Percentiles rank a stretch among this genome's conserved stretches.
These are phyloP conservation scores for Cladosporium sp. DNA, from an alignment of 2,329 filamentous ascomycete species.

Conservation along the genomic window DNA sequence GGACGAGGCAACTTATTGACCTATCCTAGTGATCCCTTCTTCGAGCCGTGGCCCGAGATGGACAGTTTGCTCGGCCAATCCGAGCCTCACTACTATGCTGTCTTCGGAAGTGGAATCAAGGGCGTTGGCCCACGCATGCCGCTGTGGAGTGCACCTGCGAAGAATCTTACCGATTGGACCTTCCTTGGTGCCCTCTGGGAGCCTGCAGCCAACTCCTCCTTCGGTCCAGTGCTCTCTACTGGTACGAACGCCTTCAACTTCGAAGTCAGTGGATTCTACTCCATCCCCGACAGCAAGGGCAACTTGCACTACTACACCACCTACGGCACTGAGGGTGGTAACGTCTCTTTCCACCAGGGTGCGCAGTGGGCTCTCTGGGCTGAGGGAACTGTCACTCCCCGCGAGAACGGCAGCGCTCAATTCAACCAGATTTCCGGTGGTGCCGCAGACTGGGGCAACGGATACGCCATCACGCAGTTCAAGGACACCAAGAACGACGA, in stretches of 20 bases:
- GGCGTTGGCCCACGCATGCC: constrained; percentile 51
- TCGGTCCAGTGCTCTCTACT: constrained; percentile 46
- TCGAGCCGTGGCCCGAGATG: constrained; percentile 43
- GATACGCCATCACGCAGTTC: constrained; percentile 51
- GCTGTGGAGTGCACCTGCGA: constrained; percentile 49
- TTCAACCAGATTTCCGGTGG: constrained; percentile 50
- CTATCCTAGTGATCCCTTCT: constrained; percentile 37
- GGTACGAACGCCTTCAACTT: constrained; percentile 52
- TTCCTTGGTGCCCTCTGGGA: constrained; percentile 52
- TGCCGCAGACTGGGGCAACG: constrained; percentile 47
- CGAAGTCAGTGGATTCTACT: constrained; percentile 53
- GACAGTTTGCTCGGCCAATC: constrained; percentile 44
- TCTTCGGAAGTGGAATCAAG: constrained; percentile 52
- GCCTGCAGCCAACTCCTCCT: constrained; percentile 45
- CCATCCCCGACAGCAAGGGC: constrained; percentile 46
- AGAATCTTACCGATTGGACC: constrained; percentile 49
- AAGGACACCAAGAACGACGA: constrained; percentile 52
- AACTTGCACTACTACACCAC: constrained; percentile 49
- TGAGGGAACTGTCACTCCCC: constrained; percentile 45
- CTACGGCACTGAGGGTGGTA: constrained; percentile 48
- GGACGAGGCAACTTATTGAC: neutral
- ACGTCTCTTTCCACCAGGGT: constrained; percentile 45
- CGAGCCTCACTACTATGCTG: constrained; percentile 50
- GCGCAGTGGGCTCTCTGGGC: constrained; percentile 51
- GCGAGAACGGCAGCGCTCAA: constrained; percentile 48